Percentiles rank a stretch among this genome's conserved stretches.
Evolutionary conservation across 495 filamentous ascomycete genomes (phyloP).

Genomic region (Penicillium tannophilum): DNA sequence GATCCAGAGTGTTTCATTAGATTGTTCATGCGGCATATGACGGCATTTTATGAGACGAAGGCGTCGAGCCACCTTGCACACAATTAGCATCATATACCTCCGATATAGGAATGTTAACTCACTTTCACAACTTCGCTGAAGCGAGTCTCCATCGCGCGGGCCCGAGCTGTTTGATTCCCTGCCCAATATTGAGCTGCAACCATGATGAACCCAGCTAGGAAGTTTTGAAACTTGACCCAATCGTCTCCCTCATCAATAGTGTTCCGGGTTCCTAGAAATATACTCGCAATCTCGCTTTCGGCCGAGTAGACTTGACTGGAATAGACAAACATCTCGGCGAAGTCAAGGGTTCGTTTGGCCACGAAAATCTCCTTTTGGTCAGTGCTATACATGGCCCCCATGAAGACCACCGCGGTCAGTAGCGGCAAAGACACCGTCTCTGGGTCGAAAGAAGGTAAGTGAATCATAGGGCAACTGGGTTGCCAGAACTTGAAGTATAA

Average conservation of each 20-base stretch:
- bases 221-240: conserved; percentile 45
- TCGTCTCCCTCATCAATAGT: conserved; percentile 29
- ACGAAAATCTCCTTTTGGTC: conserved; percentile 39
- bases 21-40: conserved; percentile 33
- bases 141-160: conserved; percentile 47
- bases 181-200: conserved; percentile 50
- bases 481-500: conserved; percentile 54
- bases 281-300: conserved; percentile 42
- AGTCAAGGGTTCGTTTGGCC: conserved; percentile 47
- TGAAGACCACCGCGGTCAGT: conserved; percentile 41
- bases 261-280: conserved; percentile 27
- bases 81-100: background rate
- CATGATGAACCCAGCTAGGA: conserved; percentile 49
- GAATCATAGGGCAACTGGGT: conserved; percentile 45
- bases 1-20: conserved; percentile 42
- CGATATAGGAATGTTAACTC: background rate
- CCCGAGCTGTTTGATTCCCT: conserved; percentile 39
- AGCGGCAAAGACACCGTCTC: conserved; percentile 40
- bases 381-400: conserved; percentile 52
- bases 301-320: conserved; percentile 44
- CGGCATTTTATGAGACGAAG: conserved; percentile 37
- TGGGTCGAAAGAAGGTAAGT: conserved; percentile 42
- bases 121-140: conserved; percentile 48
- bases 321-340: conserved; percentile 50
- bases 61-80: conserved; percentile 37